Evolutionary conservation across 495 filamentous ascomycete species (phyloP), one percentile per base, ranked within the genome.

Genomic region (Penicillium ochrochloron): DNA sequence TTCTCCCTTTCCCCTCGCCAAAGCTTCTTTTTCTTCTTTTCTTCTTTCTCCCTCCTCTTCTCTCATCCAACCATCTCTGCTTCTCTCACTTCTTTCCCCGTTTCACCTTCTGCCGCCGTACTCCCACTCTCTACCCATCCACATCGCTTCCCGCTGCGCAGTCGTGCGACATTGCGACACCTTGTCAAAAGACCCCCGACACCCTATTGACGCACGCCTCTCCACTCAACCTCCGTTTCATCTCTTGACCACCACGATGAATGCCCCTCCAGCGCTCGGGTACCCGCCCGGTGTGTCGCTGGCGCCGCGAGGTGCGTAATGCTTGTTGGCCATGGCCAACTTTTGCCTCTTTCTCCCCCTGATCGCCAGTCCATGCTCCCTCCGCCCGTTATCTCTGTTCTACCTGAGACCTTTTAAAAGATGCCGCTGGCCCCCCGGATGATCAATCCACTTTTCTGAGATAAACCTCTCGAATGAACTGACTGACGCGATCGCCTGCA

Each of bases 281-380:
- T 78, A 77, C 68, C 73, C 75, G 68, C 74, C 78, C 61, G 72
- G 76, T 71, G 70, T 76, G 57, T 72, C 76, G 66, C 69, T 78
- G 71, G 71, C 70, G 57, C 68, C 70, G 61, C 69, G 70, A 76
- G 76, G 78, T 80, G 69, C 75, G 78, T 80, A 70, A 75, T 67
- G 58, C 59, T 63, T 63, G 37, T 29, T 41, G 34, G 46, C 23
- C 25, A 37, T 55, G 15, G 51, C 25, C 35, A 31, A 27, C 21
- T 29, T 29, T 42, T 34, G 31, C 31, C 46, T 27, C 29, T 21
- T 44, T 17, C 15, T 21, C 35, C 46, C 60, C 50, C 37, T 55
- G 51, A 55, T 56, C 27, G 35, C 50, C 50, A 19, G 8, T 12
- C 35, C 21, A 42, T 27, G 41, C 31, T 42, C 23, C 51, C 23